A percentile compares a stretch with the other conserved stretches of the same genome.
phyloP scores from a whole-genome alignment of 176 grass and related monocot species.

The Puccinellia tenuiflora region DNA sequence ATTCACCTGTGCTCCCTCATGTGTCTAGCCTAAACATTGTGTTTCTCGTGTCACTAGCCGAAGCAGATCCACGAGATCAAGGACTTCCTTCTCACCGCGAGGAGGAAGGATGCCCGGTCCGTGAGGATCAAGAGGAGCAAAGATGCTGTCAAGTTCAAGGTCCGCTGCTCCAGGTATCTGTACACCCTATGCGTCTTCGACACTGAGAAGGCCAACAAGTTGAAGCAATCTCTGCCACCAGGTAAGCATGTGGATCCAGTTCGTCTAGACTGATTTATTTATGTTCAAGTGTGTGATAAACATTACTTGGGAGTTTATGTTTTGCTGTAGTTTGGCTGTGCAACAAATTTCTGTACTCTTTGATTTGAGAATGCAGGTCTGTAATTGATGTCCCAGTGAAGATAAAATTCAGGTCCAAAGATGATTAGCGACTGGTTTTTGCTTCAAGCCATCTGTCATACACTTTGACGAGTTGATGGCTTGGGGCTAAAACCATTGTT shows the following conservation, averaged over 20 bases:
- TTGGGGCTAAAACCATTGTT: conserved; percentile 40
- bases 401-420: conserved; percentile 46
- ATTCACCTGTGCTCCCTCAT: not conserved
- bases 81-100: conserved; percentile 77
- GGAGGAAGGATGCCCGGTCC: conserved; percentile 72
- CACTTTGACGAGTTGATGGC: conserved; percentile 10
- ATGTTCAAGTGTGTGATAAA: not conserved
- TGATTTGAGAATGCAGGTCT: not conserved
- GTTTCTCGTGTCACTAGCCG: conserved; percentile 23
- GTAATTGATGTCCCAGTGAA: conserved; percentile 40
- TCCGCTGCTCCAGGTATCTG: conserved; percentile 67
- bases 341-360: not conserved
- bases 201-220: conserved; percentile 67
- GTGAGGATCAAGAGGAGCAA: conserved; percentile 87
- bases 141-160: conserved; percentile 72
- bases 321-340: not conserved
- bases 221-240: conserved; percentile 74
- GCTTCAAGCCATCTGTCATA: conserved; percentile 31
- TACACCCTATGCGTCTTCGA: conserved; percentile 71
- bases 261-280: not conserved
- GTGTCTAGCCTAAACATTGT: not conserved
- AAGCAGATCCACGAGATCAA: conserved; percentile 88
- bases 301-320: not conserved
- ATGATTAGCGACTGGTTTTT: conserved; percentile 44
- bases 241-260: conserved; percentile 17